phyloP scores from a whole-genome alignment of 495 filamentous ascomycete genomes.

The Xylaria acuta region DNA sequence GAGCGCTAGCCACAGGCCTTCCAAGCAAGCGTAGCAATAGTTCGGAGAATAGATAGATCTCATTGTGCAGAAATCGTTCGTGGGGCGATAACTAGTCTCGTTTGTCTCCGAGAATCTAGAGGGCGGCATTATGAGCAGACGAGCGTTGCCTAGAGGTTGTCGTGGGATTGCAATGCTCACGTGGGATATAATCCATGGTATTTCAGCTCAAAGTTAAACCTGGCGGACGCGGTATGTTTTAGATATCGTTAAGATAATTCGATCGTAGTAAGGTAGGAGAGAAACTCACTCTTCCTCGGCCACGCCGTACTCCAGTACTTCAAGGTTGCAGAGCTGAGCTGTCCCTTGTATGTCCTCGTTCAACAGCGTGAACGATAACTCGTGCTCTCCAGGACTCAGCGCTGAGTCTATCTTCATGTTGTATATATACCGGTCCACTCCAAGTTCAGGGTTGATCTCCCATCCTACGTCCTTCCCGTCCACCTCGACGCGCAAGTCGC shows the following conservation, averaged over 20 bases:
- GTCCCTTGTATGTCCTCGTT: slow-evolving; percentile 34
- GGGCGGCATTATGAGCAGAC: neutral
- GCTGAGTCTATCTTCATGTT: slow-evolving; percentile 33
- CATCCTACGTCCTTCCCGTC: slow-evolving; percentile 35
- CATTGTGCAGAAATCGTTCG: slow-evolving; percentile 36
- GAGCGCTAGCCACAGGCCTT: slow-evolving; percentile 36
- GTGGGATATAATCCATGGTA: slow-evolving; percentile 38
- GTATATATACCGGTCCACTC: slow-evolving; percentile 37
- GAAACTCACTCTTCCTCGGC: slow-evolving; percentile 30
- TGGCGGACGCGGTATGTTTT: neutral
- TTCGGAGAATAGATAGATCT: slow-evolving; percentile 30
- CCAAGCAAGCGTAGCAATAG: slow-evolving; percentile 36
- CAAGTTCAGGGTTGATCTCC: slow-evolving; percentile 34
- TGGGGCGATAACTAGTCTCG: slow-evolving; percentile 34
- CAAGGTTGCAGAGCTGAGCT: slow-evolving; percentile 38
- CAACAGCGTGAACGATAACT: slow-evolving; percentile 31
- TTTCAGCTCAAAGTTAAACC: slow-evolving; percentile 31
- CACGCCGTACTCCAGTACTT: slow-evolving; percentile 35
- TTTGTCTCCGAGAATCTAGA: slow-evolving; percentile 33
- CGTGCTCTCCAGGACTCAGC: slow-evolving; percentile 31
- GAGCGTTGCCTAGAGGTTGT: neutral
- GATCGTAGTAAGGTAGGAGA: neutral
- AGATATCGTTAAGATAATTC: neutral
- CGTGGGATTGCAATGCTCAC: slow-evolving; percentile 23
- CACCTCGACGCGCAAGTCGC: slow-evolving; percentile 34